A percentile compares a stretch with the other conserved stretches of the same genome.
Conservation (phyloP, 495 filamentous ascomycete genomes). For the Aspergillus nidulans region DNA sequence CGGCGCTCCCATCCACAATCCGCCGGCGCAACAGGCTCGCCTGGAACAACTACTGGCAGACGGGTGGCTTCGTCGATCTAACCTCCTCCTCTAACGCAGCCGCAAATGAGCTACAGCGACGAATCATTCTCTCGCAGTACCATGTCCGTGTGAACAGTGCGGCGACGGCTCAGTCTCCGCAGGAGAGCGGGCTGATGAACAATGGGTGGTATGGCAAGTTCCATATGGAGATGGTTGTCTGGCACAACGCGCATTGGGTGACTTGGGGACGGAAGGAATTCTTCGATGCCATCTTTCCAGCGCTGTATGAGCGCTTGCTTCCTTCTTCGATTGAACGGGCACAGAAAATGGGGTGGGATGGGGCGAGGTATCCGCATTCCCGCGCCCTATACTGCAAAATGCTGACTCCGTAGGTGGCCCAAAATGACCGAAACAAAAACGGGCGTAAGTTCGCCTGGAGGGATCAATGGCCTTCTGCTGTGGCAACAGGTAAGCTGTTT, state of each 20-base stretch:
- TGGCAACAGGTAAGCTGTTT: constrained; percentile 14
- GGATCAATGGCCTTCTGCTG: constrained; percentile 14
- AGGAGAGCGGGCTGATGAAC: constrained; percentile 19
- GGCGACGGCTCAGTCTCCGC: constrained; percentile 15
- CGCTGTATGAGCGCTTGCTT: constrained; percentile 10
- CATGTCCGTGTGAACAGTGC: constrained; percentile 18
- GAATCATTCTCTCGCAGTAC: constrained; percentile 17
- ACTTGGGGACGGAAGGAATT: constrained; percentile 15
- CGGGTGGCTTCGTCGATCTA: constrained; percentile 14
- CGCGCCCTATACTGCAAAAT: not conserved
- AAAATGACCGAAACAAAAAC: constrained; percentile 17
- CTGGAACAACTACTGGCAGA: constrained; percentile 14
- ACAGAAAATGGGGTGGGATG: constrained; percentile 17
- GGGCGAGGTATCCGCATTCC: constrained; percentile 3
- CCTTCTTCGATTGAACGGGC: constrained; percentile 11
- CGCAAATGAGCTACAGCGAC: constrained; percentile 15
- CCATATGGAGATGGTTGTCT: constrained; percentile 20
- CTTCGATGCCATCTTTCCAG: constrained; percentile 14
- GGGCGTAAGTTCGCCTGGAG: constrained; percentile 13
- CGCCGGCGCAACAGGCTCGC: not conserved
- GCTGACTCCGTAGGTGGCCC: constrained; percentile 5
- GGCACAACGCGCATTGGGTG: constrained; percentile 19
- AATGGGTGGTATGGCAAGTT: constrained; percentile 22
- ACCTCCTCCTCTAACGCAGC: constrained; percentile 9
- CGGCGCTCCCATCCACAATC: not conserved